These are phyloP conservation scores for Mortierella sp. DNA, from an alignment of 371 early-diverging fungal genomes.

Conservation along the genomic window DNA sequence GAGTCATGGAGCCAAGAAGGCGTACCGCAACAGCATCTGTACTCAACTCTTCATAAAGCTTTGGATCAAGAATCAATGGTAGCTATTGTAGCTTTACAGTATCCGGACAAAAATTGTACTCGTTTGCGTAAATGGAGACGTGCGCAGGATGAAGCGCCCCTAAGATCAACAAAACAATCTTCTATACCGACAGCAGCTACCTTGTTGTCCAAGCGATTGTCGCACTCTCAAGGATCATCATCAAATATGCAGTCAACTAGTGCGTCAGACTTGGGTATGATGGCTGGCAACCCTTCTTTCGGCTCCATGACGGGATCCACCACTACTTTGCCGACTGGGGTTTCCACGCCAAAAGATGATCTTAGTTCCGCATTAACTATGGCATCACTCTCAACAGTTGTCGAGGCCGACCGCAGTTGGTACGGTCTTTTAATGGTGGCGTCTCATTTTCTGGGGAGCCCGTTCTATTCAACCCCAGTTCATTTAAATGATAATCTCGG, in stretches of 20 bases:
- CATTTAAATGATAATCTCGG: constrained; percentile 14
- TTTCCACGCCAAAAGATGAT: constrained; percentile 28
- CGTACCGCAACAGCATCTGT: constrained; percentile 25
- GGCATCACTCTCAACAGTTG: constrained; percentile 10
- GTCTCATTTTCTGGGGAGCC: constrained; percentile 28
- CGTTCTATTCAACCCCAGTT: constrained; percentile 20
- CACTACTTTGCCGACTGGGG: background rate
- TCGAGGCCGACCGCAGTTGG: constrained; percentile 49
- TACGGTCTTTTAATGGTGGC: constrained; percentile 39
- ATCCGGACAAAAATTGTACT: constrained; percentile 39
- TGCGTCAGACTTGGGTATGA: constrained; percentile 8
- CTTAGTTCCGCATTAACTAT: constrained; percentile 11
- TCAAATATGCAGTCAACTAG: constrained; percentile 12
- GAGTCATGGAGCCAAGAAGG: constrained; percentile 8
- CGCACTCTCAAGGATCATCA: constrained; percentile 33
- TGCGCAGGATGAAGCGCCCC: constrained; percentile 25
- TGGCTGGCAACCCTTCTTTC: constrained; percentile 7
- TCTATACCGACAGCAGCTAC: constrained; percentile 10
- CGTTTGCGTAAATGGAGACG: constrained; percentile 41
- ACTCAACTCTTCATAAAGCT: constrained; percentile 32
- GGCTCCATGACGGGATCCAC: constrained; percentile 11
- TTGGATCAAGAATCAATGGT: constrained; percentile 43
- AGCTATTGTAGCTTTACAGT: constrained; percentile 48
- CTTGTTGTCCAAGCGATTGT: constrained; percentile 26
- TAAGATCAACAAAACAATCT: background rate